phyloP scores from a whole-genome alignment of 768 basidiomycete species.

The Mycena galericulata region DNA sequence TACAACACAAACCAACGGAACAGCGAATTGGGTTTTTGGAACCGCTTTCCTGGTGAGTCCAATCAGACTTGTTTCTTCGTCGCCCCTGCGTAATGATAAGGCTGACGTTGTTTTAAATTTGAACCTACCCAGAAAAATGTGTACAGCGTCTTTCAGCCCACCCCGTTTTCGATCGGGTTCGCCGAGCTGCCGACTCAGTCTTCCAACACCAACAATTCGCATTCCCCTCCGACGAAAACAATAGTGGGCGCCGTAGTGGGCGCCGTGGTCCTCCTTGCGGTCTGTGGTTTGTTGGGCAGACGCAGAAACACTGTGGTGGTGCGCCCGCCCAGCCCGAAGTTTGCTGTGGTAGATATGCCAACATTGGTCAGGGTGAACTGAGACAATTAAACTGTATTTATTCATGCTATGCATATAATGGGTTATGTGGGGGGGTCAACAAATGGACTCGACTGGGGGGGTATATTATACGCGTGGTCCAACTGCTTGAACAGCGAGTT shows the following conservation, averaged over 20 bases:
- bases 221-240: neutral
- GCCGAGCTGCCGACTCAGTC: conserved; percentile 14
- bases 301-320: too few species aligned
- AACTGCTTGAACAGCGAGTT: too few species aligned
- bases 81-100: neutral
- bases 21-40: conserved; percentile 19
- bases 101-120: conserved; percentile 1
- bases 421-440: too few species aligned
- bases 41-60: conserved; percentile 16
- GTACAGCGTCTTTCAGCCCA: conserved; percentile 19
- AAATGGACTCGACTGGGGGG: too few species aligned
- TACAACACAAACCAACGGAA: conserved; percentile 16
- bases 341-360: too few species aligned
- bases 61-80: conserved; percentile 6
- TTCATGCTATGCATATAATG: too few species aligned
- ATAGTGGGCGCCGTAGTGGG: neutral
- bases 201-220: neutral
- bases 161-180: conserved; percentile 22
- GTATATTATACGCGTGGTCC: too few species aligned
- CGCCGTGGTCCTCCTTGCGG: neutral
- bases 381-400: too few species aligned
- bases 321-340: too few species aligned
- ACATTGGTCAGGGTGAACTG: too few species aligned
- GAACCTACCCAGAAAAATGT: conserved; percentile 11
- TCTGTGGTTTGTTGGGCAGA: neutral